Conservation (phyloP, 352 stramenopile species). For the Phytophthora pluvialis region DNA sequence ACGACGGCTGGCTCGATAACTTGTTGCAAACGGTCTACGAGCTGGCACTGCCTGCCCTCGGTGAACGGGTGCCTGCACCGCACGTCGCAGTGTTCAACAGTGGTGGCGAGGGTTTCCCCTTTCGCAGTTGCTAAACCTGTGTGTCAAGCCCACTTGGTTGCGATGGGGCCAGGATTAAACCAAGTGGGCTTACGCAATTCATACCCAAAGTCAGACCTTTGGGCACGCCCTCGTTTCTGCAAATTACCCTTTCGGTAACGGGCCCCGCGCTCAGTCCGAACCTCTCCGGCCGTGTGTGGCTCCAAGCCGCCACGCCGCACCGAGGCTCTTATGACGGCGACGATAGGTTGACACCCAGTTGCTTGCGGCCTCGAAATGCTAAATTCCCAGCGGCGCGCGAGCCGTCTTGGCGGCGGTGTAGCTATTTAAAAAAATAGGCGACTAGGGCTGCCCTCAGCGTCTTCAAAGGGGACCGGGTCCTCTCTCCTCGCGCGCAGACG, state of each 20-base stretch:
- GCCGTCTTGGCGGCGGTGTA: background rate
- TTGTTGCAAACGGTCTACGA: too few relatives aligned
- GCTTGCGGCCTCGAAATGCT: background rate
- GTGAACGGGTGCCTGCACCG: too few relatives aligned
- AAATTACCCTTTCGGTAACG: slow-evolving; percentile 4
- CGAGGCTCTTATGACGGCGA: slow-evolving; percentile 22
- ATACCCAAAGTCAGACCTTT: background rate
- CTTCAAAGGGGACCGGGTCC: background rate
- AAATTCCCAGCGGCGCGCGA: background rate
- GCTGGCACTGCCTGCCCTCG: too few relatives aligned
- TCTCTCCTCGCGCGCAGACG: background rate
- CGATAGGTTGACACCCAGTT: slow-evolving; percentile 2
- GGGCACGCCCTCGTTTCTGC: slow-evolving; percentile 1
- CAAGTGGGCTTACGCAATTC: too few relatives aligned
- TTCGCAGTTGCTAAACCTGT: too few relatives aligned
- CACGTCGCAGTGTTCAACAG: too few relatives aligned
- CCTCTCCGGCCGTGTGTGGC: slow-evolving; percentile 21
- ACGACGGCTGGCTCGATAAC: too few relatives aligned
- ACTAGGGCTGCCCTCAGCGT: background rate
- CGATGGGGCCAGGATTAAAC: too few relatives aligned
- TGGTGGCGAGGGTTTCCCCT: too few relatives aligned
- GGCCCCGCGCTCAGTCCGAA: slow-evolving; percentile 4
- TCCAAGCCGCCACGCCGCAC: slow-evolving; percentile 1
- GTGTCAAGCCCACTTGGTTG: too few relatives aligned
- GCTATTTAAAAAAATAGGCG: slow-evolving; percentile 4